Evolutionary conservation across 495 filamentous ascomycete genomes (phyloP).

Genomic region (Penicillium macrosclerotiorum): DNA sequence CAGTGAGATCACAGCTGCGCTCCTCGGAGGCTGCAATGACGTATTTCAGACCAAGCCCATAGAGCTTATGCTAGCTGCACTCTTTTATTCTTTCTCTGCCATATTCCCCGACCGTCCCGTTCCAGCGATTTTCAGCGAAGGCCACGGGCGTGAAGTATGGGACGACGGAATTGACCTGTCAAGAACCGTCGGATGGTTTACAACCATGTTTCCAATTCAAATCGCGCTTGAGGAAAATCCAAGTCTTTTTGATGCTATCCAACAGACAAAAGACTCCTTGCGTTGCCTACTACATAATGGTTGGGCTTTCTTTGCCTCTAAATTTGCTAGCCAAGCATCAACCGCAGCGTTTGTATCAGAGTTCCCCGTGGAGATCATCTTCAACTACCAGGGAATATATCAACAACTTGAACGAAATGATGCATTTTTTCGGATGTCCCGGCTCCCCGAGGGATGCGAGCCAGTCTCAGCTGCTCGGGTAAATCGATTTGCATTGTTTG

Average conservation of each 20-base stretch:
- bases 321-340: no score
- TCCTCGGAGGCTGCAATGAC: neutral
- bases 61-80: neutral
- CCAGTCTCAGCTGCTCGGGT: no score
- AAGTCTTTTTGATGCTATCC: neutral
- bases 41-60: neutral
- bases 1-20: neutral
- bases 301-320: no score
- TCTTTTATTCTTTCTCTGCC: neutral
- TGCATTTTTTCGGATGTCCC: no score
- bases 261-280: neutral
- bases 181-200: neutral
- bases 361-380: no score
- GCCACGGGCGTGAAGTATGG: neutral
- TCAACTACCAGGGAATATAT: no score
- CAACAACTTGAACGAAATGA: no score
- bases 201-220: neutral
- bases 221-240: neutral
- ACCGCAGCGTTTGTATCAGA: no score
- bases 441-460: no score
- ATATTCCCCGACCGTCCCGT: neutral
- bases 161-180: neutral
- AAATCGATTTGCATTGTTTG: no score
- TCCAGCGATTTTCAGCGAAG: neutral
- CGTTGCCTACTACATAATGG: no score